Evolutionary conservation across 1,139 yeast species (phyloP).

Genomic region (Candida tunisiensis): DNA sequence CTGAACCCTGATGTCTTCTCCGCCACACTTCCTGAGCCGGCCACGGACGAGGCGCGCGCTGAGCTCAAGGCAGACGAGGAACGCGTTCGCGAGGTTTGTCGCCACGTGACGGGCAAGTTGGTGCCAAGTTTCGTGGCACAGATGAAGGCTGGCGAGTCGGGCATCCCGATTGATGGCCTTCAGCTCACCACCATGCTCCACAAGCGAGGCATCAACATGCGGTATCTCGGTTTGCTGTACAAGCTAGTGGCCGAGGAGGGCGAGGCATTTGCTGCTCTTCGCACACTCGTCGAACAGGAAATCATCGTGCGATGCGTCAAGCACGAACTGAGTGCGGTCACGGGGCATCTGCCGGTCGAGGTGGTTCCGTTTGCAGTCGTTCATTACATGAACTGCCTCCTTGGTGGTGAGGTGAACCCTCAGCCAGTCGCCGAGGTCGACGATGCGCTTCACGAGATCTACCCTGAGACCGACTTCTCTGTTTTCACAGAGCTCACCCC

Average conservation of each 20-base stretch:
- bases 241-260: constrained; percentile 2
- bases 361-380: constrained; percentile 43
- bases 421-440: constrained; percentile 17
- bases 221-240: constrained; percentile 51
- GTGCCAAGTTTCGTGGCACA: constrained; percentile 50
- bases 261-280: constrained; percentile 1
- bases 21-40: constrained; percentile 23
- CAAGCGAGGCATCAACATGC: constrained; percentile 69
- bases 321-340: constrained; percentile 43
- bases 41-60: constrained; percentile 21
- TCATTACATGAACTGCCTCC: constrained; percentile 58
- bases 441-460: constrained; percentile 27
- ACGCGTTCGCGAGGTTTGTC: constrained; percentile 50
- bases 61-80: constrained; percentile 35
- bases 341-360: constrained; percentile 33
- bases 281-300: constrained; percentile 4
- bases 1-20: constrained; percentile 81
- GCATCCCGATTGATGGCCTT: constrained; percentile 66
- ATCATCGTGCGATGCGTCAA: constrained; percentile 42
- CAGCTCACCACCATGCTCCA: constrained; percentile 60
- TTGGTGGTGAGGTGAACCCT: constrained; percentile 18
- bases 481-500: constrained; percentile 32
- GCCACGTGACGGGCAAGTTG: constrained; percentile 38
- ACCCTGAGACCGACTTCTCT: constrained; percentile 22
- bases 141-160: constrained; percentile 29